Percentiles rank a stretch among this genome's conserved stretches.
Conservation (phyloP, 2,329 filamentous ascomycete genomes). For the Fusarium nelsonii region DNA sequence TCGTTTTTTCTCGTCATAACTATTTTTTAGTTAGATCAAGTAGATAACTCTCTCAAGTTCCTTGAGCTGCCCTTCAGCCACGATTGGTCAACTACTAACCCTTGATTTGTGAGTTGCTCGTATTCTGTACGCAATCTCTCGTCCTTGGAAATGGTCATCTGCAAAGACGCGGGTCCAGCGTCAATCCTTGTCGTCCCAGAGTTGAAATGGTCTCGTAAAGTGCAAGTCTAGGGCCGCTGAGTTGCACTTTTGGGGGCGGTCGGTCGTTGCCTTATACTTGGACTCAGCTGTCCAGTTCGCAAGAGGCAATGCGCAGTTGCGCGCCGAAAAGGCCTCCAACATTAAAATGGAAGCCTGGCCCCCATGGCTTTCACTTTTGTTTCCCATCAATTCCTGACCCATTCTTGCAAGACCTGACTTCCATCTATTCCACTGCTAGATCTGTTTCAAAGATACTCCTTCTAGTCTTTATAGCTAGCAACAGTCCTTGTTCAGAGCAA, state of each 20-base stretch:
- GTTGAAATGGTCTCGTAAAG: background rate
- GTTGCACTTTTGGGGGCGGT: constrained; percentile 25
- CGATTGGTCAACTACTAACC: constrained; percentile 7
- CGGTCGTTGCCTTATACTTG: constrained; percentile 16
- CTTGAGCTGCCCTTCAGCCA: background rate
- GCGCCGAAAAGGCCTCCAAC: constrained; percentile 18
- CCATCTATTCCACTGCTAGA: background rate
- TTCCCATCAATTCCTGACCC: constrained; percentile 9
- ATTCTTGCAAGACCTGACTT: constrained; percentile 13
- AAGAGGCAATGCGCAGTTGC: constrained; percentile 18
- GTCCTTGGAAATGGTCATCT: background rate
- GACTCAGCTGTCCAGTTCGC: constrained; percentile 26
- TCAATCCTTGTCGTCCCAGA: background rate
- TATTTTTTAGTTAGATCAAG: background rate
- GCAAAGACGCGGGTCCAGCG: constrained; percentile 8
- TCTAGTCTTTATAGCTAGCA: background rate
- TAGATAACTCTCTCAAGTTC: background rate
- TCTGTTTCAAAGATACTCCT: background rate
- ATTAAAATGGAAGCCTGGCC: constrained; percentile 15
- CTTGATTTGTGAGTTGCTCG: background rate
- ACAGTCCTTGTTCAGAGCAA: background rate
- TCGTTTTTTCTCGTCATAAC: background rate
- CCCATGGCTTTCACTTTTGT: constrained; percentile 15
- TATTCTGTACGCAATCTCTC: background rate
- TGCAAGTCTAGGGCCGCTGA: constrained; percentile 5